A percentile compares a stretch with the other conserved stretches of the same genome.
These are phyloP conservation scores for Psilocybe mexicana DNA, from an alignment of 1,284 basidiomycete species.

Conservation along the genomic window DNA sequence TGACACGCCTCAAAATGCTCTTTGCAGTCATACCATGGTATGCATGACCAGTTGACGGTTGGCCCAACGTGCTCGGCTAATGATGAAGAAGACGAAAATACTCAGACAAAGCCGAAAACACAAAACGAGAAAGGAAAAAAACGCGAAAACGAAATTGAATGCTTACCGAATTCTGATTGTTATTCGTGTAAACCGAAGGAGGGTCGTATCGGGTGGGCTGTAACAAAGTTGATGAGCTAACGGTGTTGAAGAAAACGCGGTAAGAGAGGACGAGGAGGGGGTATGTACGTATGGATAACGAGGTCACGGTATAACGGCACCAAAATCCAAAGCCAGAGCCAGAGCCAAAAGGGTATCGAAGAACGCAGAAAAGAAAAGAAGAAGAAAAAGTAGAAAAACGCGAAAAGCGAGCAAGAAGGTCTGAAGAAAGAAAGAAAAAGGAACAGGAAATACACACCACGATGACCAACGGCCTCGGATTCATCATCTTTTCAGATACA, in stretches of 20 bases:
- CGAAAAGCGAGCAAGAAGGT: neutral
- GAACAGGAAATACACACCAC: neutral
- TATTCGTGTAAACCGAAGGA: neutral
- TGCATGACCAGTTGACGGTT: neutral
- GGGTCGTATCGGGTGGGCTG: constrained; percentile 6
- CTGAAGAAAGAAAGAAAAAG: neutral
- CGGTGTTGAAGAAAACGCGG: too few relatives aligned
- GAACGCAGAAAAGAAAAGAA: too few relatives aligned
- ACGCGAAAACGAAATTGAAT: neutral
- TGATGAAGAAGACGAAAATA: neutral
- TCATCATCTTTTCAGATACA: too few relatives aligned
- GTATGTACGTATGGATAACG: too few relatives aligned
- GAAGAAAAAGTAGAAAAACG: neutral
- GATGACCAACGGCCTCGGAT: constrained; percentile 8
- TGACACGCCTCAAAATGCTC: constrained; percentile 5
- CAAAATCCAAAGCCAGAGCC: neutral
- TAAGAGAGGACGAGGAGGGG: too few relatives aligned
- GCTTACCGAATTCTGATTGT: neutral
- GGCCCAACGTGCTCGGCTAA: neutral
- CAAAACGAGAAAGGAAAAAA: too few relatives aligned
- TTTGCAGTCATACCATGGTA: constrained; percentile 2
- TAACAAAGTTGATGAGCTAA: too few relatives aligned
- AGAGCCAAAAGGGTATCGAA: too few relatives aligned
- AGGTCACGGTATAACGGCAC: neutral
- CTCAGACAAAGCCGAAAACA: neutral